phyloP scores from a whole-genome alignment of 257 asterid species.

The Osmanthus fragrans region DNA sequence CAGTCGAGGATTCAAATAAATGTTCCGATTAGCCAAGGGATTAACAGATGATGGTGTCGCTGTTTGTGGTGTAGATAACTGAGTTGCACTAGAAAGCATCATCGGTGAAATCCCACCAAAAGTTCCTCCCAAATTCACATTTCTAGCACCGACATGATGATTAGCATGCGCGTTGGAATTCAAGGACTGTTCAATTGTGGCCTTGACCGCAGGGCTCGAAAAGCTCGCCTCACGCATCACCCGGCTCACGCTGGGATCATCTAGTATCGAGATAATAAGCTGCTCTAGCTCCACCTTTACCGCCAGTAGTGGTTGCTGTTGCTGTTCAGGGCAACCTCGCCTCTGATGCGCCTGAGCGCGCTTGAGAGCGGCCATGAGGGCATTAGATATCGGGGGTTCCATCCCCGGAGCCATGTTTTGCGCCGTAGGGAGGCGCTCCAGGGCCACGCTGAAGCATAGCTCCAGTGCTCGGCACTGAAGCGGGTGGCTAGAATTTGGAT shows the following conservation, averaged over 20 bases:
- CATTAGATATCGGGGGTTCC: conserved; percentile 86
- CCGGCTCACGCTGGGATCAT: conserved; percentile 85
- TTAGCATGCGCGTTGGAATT: conserved; percentile 30
- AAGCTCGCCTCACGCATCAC: conserved; percentile 92
- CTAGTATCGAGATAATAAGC: conserved; percentile 72
- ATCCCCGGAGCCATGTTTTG: conserved; percentile 47
- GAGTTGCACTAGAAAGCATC: conserved; percentile 33
- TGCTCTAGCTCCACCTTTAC: conserved; percentile 88
- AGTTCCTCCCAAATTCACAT: conserved; percentile 35
- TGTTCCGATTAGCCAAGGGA: conserved; percentile 40
- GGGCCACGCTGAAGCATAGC: conserved; percentile 85
- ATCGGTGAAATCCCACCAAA: conserved; percentile 50
- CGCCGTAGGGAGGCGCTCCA: conserved; percentile 77
- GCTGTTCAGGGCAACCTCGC: conserved; percentile 87
- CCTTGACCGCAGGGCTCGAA: conserved; percentile 80
- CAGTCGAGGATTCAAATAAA: conserved; percentile 66
- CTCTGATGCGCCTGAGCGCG: conserved; percentile 89
- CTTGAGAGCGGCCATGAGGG: conserved; percentile 82
- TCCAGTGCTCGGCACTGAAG: conserved; percentile 93
- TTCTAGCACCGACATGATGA: conserved; percentile 23
- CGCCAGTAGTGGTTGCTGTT: conserved; percentile 81
- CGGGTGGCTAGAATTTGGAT: conserved; percentile 90
- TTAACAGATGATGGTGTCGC: conserved; percentile 19
- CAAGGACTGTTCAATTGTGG: conserved; percentile 70
- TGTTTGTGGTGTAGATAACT: conserved; percentile 25